Conservation (phyloP, 129 eudicot species). For the Escallonia herrerae region DNA sequence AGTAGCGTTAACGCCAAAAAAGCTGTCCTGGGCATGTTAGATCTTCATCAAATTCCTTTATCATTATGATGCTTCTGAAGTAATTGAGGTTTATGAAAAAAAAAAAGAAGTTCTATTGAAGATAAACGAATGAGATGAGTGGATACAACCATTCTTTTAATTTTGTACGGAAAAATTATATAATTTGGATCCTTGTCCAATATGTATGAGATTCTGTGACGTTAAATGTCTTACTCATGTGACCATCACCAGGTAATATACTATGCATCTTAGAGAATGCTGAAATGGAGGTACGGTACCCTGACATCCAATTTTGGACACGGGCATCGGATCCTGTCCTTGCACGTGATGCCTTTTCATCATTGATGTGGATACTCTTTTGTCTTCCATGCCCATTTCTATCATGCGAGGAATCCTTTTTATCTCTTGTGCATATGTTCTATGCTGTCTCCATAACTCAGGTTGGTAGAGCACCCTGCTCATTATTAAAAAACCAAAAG, state of each 20-base stretch:
- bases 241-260: slow-evolving; percentile 44
- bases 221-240: slow-evolving; percentile 1
- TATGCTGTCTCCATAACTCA: slow-evolving; percentile 61
- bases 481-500: neutral
- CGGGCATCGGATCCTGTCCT: slow-evolving; percentile 76
- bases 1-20: too few relatives aligned
- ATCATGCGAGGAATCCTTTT: slow-evolving; percentile 62
- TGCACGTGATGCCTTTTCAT: slow-evolving; percentile 76
- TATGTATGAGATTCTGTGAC: neutral
- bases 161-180: too few relatives aligned
- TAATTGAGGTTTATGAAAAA: too few relatives aligned
- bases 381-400: slow-evolving; percentile 74
- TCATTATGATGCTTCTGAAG: too few relatives aligned
- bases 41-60: too few relatives aligned
- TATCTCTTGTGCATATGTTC: slow-evolving; percentile 76
- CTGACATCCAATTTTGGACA: slow-evolving; percentile 72
- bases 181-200: too few relatives aligned
- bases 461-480: slow-evolving; percentile 30
- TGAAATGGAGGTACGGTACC: slow-evolving; percentile 46
- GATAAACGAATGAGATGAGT: too few relatives aligned
- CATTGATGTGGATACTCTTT: slow-evolving; percentile 89
- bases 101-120: too few relatives aligned
- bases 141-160: too few relatives aligned
- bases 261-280: slow-evolving; percentile 58
- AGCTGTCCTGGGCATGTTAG: too few relatives aligned